These are phyloP conservation scores for Aspergillus quadricinctus DNA, from an alignment of 2,329 filamentous ascomycete species.

Conservation along the genomic window DNA sequence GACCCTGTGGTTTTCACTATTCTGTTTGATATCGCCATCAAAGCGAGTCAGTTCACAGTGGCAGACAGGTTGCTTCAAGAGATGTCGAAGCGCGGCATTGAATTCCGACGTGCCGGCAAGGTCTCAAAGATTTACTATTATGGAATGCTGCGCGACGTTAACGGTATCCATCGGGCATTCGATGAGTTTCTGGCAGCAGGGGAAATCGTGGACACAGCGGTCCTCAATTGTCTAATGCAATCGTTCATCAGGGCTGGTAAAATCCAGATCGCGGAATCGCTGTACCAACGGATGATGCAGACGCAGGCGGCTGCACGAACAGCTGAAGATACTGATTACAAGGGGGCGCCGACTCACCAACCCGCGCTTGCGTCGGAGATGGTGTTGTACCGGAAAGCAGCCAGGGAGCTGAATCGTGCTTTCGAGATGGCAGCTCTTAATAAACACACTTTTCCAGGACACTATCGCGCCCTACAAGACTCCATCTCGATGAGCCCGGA, in stretches of 20 bases:
- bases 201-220: conserved; percentile 81
- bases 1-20: conserved; percentile 88
- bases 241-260: conserved; percentile 75
- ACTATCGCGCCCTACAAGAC: conserved; percentile 61
- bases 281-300: conserved; percentile 80
- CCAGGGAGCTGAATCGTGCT: conserved; percentile 44
- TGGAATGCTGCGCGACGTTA: conserved; percentile 68
- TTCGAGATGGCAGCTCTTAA: conserved; percentile 44
- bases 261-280: conserved; percentile 67
- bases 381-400: conserved; percentile 30
- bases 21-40: conserved; percentile 82
- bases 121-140: conserved; percentile 80
- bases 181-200: conserved; percentile 76
- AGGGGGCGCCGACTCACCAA: conserved; percentile 11
- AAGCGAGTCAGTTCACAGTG: conserved; percentile 75
- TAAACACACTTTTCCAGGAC: conserved; percentile 48
- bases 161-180: conserved; percentile 72
- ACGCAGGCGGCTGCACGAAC: conserved; percentile 44
- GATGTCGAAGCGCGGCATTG: conserved; percentile 65
- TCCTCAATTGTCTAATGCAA: conserved; percentile 80
- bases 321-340: conserved; percentile 20
- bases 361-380: conserved; percentile 32
- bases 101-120: conserved; percentile 73
- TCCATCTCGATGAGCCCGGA: conserved; percentile 67
- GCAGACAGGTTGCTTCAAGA: conserved; percentile 82